These are phyloP conservation scores for Tetracladium marchalianum DNA, from an alignment of 495 filamentous ascomycete genomes.

Conservation along the genomic window DNA sequence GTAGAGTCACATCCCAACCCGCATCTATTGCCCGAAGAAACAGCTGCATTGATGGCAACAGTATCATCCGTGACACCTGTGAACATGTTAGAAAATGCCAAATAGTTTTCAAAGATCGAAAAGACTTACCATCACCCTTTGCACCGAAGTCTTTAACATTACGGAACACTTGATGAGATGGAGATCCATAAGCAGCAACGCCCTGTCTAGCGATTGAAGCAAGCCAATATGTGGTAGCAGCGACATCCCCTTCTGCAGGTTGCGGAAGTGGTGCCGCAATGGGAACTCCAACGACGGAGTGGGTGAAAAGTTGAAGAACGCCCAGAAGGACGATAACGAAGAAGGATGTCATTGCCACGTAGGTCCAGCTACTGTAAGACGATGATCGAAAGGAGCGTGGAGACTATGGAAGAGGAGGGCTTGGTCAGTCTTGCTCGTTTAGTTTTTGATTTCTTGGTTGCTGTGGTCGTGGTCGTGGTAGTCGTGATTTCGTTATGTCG, in stretches of 20 bases:
- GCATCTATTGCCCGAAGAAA: conserved; percentile 67
- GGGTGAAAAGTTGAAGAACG: conserved; percentile 15
- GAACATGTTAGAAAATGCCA: conserved; percentile 23
- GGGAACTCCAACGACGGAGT: conserved; percentile 14
- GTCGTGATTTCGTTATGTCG: not conserved
- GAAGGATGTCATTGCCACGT: conserved; percentile 21
- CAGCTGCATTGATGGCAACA: conserved; percentile 78
- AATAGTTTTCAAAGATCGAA: not conserved
- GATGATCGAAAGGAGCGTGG: conserved; percentile 18
- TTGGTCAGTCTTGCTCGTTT: conserved; percentile 4
- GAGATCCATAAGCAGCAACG: conserved; percentile 48
- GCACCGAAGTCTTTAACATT: conserved; percentile 84
- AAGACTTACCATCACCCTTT: conserved; percentile 35
- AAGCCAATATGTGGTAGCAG: conserved; percentile 58
- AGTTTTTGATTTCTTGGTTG: not conserved
- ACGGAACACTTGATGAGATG: conserved; percentile 65
- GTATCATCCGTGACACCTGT: conserved; percentile 76
- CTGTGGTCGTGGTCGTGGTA: not conserved
- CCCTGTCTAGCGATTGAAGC: conserved; percentile 63
- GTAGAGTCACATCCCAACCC: conserved; percentile 68
- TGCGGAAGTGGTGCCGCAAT: conserved; percentile 20
- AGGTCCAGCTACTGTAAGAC: conserved; percentile 17
- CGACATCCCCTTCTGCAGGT: conserved; percentile 5
- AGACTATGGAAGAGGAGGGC: not conserved
- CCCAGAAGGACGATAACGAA: conserved; percentile 16